These are phyloP conservation scores for Fusarium buxicola DNA, from an alignment of 2,329 filamentous ascomycete genomes.

Conservation along the genomic window DNA sequence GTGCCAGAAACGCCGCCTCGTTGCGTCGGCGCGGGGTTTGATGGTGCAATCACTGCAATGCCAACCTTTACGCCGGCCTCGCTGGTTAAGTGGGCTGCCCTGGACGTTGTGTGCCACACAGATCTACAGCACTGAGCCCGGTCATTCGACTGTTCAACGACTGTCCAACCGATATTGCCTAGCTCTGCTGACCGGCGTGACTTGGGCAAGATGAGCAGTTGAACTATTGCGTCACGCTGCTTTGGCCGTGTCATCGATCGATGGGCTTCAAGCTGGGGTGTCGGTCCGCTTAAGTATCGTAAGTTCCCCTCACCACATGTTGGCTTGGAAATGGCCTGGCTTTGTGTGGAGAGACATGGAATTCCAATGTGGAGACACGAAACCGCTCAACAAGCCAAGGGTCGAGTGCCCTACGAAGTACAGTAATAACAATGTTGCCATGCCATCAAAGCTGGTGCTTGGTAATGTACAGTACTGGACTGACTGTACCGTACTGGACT, in stretches of 20 bases:
- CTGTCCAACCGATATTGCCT: not conserved
- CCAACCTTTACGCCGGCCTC: too few relatives aligned
- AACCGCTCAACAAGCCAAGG: too few relatives aligned
- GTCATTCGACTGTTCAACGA: not conserved
- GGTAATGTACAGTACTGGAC: too few relatives aligned
- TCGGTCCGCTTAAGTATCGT: slow-evolving; percentile 10
- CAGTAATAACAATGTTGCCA: too few relatives aligned
- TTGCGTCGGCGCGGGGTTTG: slow-evolving; percentile 39
- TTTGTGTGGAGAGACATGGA: not conserved
- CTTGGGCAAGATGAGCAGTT: too few relatives aligned
- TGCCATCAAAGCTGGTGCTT: too few relatives aligned
- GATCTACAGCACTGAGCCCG: slow-evolving; percentile 18
- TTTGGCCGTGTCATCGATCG: slow-evolving; percentile 25
- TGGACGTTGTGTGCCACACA: slow-evolving; percentile 18
- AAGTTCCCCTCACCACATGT: slow-evolving; percentile 9
- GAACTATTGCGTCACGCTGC: slow-evolving; percentile 25
- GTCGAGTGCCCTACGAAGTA: too few relatives aligned
- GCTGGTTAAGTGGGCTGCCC: slow-evolving; percentile 16
- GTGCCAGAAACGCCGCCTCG: not conserved
- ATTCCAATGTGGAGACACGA: too few relatives aligned
- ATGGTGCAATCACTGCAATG: slow-evolving; percentile 34
- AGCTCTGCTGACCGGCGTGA: slow-evolving; percentile 25
- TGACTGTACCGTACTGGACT: too few relatives aligned
- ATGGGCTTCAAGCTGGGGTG: not conserved
- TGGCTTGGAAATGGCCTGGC: slow-evolving; percentile 5